Evolutionary conservation across 2,329 filamentous ascomycete genomes (phyloP).

Genomic region (Sclerotinia nivalis): DNA sequence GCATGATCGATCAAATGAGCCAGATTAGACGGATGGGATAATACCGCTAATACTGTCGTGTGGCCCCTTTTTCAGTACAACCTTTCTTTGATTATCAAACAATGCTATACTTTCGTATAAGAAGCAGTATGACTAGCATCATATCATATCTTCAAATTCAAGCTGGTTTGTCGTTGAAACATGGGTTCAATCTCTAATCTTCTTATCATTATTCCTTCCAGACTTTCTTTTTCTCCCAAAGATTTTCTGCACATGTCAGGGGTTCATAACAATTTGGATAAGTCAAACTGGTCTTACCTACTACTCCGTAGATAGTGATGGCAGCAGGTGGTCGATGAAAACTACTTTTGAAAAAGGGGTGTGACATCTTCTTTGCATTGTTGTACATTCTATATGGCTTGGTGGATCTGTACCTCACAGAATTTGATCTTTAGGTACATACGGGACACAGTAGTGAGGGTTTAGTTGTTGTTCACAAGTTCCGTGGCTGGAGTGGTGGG

Average conservation of each 20-base stretch:
- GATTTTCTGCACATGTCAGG: constrained; percentile 2
- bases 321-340: constrained; percentile 9
- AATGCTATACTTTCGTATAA: not conserved
- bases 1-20: not conserved
- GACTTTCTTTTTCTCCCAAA: not conserved
- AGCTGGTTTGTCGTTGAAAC: constrained; percentile 7
- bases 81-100: not conserved
- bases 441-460: not conserved
- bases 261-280: not conserved
- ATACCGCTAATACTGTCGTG: not conserved
- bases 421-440: not conserved
- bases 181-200: not conserved
- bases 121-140: not conserved
- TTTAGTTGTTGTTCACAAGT: too few species aligned
- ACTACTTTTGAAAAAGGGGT: constrained; percentile 2
- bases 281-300: constrained; percentile 5
- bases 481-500: too few species aligned
- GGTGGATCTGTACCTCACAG: constrained; percentile 14
- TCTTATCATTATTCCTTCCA: not conserved
- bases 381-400: constrained; percentile 5
- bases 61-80: not conserved
- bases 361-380: constrained; percentile 15
- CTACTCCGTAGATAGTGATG: not conserved
- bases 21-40: not conserved
- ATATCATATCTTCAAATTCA: not conserved